These are phyloP conservation scores for Aspergillus baeticus DNA, from an alignment of 495 filamentous ascomycete genomes.

Conservation along the genomic window DNA sequence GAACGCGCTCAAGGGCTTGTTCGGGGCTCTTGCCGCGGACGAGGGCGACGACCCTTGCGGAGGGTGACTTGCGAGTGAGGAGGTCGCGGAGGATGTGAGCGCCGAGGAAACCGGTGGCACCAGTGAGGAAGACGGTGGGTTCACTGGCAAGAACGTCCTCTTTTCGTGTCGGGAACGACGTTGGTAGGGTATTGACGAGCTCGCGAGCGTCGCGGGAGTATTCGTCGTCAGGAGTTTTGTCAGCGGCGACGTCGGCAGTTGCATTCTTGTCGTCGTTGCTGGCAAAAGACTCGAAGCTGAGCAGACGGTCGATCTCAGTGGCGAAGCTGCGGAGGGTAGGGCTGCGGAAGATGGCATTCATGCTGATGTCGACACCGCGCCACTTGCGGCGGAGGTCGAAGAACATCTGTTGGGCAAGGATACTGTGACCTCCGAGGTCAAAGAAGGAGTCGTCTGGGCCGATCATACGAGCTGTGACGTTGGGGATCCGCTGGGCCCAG, in stretches of 20 bases:
- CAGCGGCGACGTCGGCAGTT: constrained; percentile 17
- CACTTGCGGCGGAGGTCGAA: constrained; percentile 64
- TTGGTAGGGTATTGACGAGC: constrained; percentile 50
- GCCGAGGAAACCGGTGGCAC: constrained; percentile 89
- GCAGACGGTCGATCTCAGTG: constrained; percentile 67
- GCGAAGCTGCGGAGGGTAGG: constrained; percentile 74
- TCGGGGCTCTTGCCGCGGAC: constrained; percentile 65
- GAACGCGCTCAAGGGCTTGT: constrained; percentile 50
- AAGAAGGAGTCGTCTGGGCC: constrained; percentile 74
- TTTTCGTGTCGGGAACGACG: constrained; percentile 29
- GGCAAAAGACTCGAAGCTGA: constrained; percentile 38
- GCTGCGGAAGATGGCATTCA: constrained; percentile 73
- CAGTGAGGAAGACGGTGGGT: constrained; percentile 77
- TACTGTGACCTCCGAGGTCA: constrained; percentile 82
- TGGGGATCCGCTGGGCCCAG: constrained; percentile 60
- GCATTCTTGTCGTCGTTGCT: constrained; percentile 31
- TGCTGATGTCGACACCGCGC: constrained; percentile 64
- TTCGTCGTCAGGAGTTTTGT: constrained; percentile 47
- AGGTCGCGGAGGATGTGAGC: constrained; percentile 77
- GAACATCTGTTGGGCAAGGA: constrained; percentile 85
- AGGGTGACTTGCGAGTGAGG: constrained; percentile 56
- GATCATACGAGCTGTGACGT: constrained; percentile 57
- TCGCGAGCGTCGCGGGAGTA: constrained; percentile 68
- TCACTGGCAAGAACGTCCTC: constrained; percentile 29
- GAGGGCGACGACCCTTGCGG: constrained; percentile 69